A percentile compares a stretch with the other conserved stretches of the same genome.
Evolutionary conservation across 2,329 filamentous ascomycete genomes (phyloP).

Genomic region (Sporothrix mexicana): DNA sequence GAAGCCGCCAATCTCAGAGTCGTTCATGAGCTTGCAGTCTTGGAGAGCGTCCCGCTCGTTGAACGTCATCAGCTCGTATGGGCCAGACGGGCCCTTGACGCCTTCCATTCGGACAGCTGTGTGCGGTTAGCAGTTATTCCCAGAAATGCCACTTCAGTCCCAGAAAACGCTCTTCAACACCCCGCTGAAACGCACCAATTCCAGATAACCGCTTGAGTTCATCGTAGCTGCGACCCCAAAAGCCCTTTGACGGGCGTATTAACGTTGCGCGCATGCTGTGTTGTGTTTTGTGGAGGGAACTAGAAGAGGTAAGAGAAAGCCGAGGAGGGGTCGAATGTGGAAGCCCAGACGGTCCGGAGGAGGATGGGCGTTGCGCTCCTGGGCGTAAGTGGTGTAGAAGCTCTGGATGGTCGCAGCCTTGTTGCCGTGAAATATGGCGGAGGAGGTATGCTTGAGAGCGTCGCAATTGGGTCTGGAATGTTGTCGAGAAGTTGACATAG

Average conservation of each 20-base stretch:
- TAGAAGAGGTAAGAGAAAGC: not conserved
- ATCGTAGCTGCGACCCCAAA: constrained; percentile 63
- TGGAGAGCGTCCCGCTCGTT: constrained; percentile 53
- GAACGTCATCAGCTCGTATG: constrained; percentile 71
- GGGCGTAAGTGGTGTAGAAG: no score
- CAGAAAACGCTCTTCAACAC: not conserved
- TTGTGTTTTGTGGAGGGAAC: constrained; percentile 36
- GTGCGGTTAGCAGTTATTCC: not conserved
- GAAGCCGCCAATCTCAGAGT: constrained; percentile 84
- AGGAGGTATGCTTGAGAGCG: not conserved
- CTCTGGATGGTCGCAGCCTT: no score
- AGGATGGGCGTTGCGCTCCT: not conserved
- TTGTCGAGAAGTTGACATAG: not conserved
- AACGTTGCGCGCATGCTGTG: constrained; percentile 55
- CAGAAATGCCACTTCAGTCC: no score
- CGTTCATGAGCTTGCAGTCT: constrained; percentile 79
- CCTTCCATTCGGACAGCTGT: constrained; percentile 72
- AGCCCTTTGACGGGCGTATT: constrained; percentile 55
- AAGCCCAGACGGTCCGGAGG: not conserved
- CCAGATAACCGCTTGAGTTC: constrained; percentile 63
- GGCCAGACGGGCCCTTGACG: constrained; percentile 67
- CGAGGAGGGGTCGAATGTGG: not conserved
- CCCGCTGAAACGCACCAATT: constrained; percentile 54
- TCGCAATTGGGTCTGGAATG: not conserved
- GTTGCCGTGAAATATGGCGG: not conserved